Evolutionary conservation across 495 filamentous ascomycete genomes (phyloP), one percentile per base, ranked within the genome.

Genomic region (Penicillium goetzii): DNA sequence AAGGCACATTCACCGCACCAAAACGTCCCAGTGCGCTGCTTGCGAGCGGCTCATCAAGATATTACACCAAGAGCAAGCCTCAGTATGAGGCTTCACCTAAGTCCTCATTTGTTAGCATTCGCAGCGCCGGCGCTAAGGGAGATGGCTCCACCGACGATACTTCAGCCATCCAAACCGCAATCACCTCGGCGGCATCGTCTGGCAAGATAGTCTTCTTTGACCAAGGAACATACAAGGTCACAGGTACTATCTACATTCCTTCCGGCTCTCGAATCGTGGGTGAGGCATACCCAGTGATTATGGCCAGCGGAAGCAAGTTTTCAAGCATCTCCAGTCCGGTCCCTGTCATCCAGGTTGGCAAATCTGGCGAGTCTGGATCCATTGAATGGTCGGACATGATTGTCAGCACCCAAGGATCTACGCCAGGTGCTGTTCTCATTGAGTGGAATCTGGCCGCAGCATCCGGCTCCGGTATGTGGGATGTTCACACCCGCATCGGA

Each of bases 61-160:
- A 77, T 70, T 86, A 83, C 65, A 76, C 77, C 49, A 81, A 80
- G 53, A 69, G 77, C 28, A 84, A 84, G 68, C 84, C 84, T 19
- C 84, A 87, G 57, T 87, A 86, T 63, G 81, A 84, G 57, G 68
- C 68, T 49, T 71, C 82, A 5, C 69, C 83, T 0, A 76, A 77
- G 0, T 74, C 79, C 14, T 78, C 76, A 5, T 89, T 95, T 71
- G 66, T 86, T 54, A 89, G 85, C 62, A 83, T 86, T 59, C 83
- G 88, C 65, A 68, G 55, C 36, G 74, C 72, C 47, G 85, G 86
- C 10, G 90, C 90, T 23, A 83, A 71, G 47, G 91, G 92, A 60
- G 89, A 96, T 74, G 89, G 87, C 2, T 71, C 77, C 0, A 86
- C 89, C 2, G 92, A 96, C 68, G 91, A 92, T 68, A 84, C 83